Base-by-base conservation (phyloP, 2,329 filamentous ascomycete genomes). In the Fonsecaea nubica region DNA sequence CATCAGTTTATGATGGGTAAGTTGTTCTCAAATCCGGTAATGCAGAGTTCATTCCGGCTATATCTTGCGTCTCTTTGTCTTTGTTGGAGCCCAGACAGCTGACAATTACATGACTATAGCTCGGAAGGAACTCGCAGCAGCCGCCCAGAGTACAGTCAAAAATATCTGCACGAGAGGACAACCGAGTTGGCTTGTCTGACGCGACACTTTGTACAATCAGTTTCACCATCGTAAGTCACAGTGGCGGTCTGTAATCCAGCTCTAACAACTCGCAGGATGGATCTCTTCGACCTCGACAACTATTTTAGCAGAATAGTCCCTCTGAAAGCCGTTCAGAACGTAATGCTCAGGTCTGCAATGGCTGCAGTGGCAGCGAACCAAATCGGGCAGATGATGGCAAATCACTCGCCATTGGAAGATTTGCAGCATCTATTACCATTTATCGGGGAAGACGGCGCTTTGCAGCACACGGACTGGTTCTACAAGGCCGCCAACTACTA, bases 401-500 rank as follows among this genome's bases (percentile, higher is more conserved):
- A 66, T 21, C 60, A 67, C 32, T 54, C 65, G 21, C 61, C 68
- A 3, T 30, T 58, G 57, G 61, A 68, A 33, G 65, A 64, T 30
- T 36, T 70, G 54, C 65, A 67, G 18, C 68, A 70, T 60, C 63
- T 70, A 1, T 13, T 70, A 30, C 68, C 68, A 5, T 57, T 70
- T 8, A 55, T 70, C 21, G 68, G 65, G 21, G 68, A 68, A 12
- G 63, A 64, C 15, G 63, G 57, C 33, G 36, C 10, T 3, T 38
- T 75, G 25, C 74, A 79, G 25, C 79, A 85, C 4, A 69, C 61
- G 3, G 84, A 88, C 71, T 88, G 86, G 86, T 83, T 82, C 63
- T 85, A 87, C 72, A 86, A 87, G 67, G 85, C 83, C 2, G 84
- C 85, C 0, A 85, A 86, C 61, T 88, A 88, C 72, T 88, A 88